Evolutionary conservation across 306 rosid genomes (phyloP).

Genomic region (Fragaria nilgerrensis): DNA sequence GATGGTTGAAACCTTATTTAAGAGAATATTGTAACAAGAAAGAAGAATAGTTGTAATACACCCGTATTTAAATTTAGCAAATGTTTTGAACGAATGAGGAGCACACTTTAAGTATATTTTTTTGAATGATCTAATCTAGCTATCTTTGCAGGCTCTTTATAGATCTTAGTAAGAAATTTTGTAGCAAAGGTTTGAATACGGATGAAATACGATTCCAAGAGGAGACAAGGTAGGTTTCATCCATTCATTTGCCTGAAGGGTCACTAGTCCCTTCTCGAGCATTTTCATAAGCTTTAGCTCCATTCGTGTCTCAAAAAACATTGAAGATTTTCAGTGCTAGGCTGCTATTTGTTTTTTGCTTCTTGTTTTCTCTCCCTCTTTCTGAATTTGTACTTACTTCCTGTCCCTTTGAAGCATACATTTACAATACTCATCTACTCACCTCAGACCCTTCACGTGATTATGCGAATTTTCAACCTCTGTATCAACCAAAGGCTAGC

Average conservation of each 20-base stretch:
- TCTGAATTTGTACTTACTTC: slow-evolving; percentile 2
- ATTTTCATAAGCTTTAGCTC: slow-evolving; percentile 8
- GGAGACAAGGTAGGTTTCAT: slow-evolving; percentile 2
- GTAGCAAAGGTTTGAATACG: not conserved
- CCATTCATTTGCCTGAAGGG: not conserved
- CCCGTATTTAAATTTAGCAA: too few species aligned
- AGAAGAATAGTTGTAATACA: too few species aligned
- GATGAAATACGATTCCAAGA: not conserved
- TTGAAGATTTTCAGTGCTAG: not conserved
- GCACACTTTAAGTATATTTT: too few species aligned
- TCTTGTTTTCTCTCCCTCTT: not conserved
- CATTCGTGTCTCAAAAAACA: not conserved
- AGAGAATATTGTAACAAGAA: too few species aligned
- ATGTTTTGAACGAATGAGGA: too few species aligned
- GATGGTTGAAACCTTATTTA: too few species aligned
- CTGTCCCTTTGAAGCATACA: slow-evolving; percentile 6
- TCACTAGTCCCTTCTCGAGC: not conserved
- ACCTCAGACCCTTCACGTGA: slow-evolving; percentile 14
- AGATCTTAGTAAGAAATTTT: too few species aligned
- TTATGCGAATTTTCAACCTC: not conserved
- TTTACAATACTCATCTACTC: slow-evolving; percentile 1
- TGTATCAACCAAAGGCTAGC: not conserved
- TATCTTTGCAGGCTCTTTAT: too few species aligned
- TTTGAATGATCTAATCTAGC: too few species aligned
- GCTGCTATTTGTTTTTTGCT: not conserved